Base-by-base conservation (phyloP, 805 yeast species). In the Myxozyma nipponensis region DNA sequence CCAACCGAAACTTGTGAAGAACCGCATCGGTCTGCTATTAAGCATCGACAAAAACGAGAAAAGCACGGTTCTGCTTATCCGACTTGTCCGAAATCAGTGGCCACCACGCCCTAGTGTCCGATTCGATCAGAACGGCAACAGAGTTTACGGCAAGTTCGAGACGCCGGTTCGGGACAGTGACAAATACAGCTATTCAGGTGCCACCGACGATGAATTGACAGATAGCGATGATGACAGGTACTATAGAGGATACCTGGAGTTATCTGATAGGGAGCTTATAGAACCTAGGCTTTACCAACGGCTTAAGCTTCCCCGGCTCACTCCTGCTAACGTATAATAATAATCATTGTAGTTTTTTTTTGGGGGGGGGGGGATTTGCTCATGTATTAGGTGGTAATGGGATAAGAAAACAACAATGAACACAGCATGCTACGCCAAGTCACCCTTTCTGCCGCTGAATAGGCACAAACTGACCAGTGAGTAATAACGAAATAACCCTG, bases 381-480 rank as follows among this genome's bases (percentile, higher is more conserved):
- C n/a, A n/a, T n/a, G n/a, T n/a, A n/a, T n/a, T n/a, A n/a, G n/a
- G n/a, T n/a, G n/a, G n/a, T n/a, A n/a, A n/a, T n/a, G n/a, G n/a
- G n/a, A 28, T 28, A 9, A 28, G 32, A 28, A 28, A 28, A 28
- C 13, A 28, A 28, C 13, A 28, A 28, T 9, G 13, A 35, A 35
- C 6, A 35, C 6, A 35, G 38, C 19, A 35, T 35, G 38, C 38
- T 7, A 13, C 19, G 7, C 6, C 9, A 7, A 35, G 38, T 35
- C 9, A 35, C 38, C 19, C 19, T 7, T 35, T 35, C 21, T 35
- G 32, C 13, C 83, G 67, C 49, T 76, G 73, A n/a, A 79, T 66
- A 4, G 72, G 67, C 60, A 59, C 70, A 59, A 56, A 76, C 62
- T 46, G 76, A 64, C 86, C 86, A 1, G 70, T 62, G 2, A 76